phyloP scores from a whole-genome alignment of 2,329 filamentous ascomycete genomes.

The Fusarium heterosporum region DNA sequence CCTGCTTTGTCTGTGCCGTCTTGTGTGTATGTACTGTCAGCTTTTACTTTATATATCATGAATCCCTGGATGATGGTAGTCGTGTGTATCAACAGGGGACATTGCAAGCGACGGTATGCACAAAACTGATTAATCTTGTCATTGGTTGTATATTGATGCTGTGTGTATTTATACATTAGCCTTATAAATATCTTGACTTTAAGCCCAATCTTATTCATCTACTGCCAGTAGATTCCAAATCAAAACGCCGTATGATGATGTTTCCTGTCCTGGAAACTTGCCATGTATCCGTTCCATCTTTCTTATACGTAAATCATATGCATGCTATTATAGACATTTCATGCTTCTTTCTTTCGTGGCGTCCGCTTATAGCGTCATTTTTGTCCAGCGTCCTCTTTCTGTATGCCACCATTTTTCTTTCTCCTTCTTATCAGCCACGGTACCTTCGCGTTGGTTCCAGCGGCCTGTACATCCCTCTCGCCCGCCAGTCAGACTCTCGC shows the following conservation, averaged over 20 bases:
- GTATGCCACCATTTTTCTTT: slow-evolving; percentile 64
- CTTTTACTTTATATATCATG: too few relatives aligned
- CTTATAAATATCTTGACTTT: slow-evolving; percentile 10
- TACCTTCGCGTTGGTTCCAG: slow-evolving; percentile 58
- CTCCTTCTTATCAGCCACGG: slow-evolving; percentile 59
- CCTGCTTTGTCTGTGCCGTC: neutral
- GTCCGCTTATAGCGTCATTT: slow-evolving; percentile 37
- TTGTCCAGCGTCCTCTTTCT: slow-evolving; percentile 60
- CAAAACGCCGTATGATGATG: slow-evolving; percentile 19
- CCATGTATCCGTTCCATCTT: slow-evolving; percentile 7
- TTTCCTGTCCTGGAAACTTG: neutral
- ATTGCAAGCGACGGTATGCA: too few relatives aligned
- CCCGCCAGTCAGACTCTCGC: slow-evolving; percentile 56
- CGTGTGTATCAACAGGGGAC: neutral
- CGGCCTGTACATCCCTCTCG: slow-evolving; percentile 59
- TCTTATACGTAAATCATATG: slow-evolving; percentile 33
- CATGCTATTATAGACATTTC: neutral
- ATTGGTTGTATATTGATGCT: neutral
- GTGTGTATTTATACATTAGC: neutral
- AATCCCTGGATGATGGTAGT: neutral
- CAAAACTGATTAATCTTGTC: neutral
- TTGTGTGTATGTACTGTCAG: neutral
- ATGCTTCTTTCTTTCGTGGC: neutral
- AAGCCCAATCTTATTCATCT: slow-evolving; percentile 4
- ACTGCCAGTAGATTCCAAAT: neutral